Conservation (phyloP, 306 rosid species). For the Arachis hypogaea region DNA sequence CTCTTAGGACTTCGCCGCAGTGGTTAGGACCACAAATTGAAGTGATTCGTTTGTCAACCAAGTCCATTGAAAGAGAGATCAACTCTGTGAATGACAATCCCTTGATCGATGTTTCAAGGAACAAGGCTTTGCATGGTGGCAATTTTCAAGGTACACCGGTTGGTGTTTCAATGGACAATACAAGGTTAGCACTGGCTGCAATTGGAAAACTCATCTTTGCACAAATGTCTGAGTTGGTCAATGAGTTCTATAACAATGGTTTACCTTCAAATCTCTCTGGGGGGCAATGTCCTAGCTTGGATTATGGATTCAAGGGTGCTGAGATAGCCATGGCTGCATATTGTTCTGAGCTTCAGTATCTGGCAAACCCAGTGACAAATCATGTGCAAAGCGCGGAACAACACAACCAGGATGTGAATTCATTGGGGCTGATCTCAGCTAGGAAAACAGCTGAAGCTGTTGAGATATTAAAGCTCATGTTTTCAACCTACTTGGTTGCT, state of each 20-base stretch:
- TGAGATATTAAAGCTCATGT: slow-evolving; percentile 54
- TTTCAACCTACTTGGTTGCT: slow-evolving; percentile 46
- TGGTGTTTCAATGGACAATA: slow-evolving; percentile 54
- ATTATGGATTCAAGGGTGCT: slow-evolving; percentile 40
- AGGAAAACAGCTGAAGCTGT: slow-evolving; percentile 49
- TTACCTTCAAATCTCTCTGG: slow-evolving; percentile 47
- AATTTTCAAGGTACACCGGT: slow-evolving; percentile 47
- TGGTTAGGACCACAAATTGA: slow-evolving; percentile 60
- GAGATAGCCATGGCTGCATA: slow-evolving; percentile 41
- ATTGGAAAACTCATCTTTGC: slow-evolving; percentile 46
- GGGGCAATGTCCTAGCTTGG: slow-evolving; percentile 44
- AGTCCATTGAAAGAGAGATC: slow-evolving; percentile 48
- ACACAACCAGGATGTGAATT: slow-evolving; percentile 51
- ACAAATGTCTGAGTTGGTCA: slow-evolving; percentile 45
- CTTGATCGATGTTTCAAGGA: slow-evolving; percentile 41
- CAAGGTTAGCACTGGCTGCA: slow-evolving; percentile 47
- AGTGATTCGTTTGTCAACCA: slow-evolving; percentile 43
- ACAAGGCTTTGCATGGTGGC: slow-evolving; percentile 50
- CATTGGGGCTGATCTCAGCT: slow-evolving; percentile 53
- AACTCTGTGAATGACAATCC: slow-evolving; percentile 42
- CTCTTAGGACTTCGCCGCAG: slow-evolving; percentile 52
- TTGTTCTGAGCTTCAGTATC: slow-evolving; percentile 48
- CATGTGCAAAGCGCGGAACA: slow-evolving; percentile 50
- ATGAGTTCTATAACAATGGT: slow-evolving; percentile 49
- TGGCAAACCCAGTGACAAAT: slow-evolving; percentile 53